Evolutionary conservation across 164 flowering plant species (phyloP), one percentile per base, ranked within the genome.

Genomic region (Liquidambar formosana): DNA sequence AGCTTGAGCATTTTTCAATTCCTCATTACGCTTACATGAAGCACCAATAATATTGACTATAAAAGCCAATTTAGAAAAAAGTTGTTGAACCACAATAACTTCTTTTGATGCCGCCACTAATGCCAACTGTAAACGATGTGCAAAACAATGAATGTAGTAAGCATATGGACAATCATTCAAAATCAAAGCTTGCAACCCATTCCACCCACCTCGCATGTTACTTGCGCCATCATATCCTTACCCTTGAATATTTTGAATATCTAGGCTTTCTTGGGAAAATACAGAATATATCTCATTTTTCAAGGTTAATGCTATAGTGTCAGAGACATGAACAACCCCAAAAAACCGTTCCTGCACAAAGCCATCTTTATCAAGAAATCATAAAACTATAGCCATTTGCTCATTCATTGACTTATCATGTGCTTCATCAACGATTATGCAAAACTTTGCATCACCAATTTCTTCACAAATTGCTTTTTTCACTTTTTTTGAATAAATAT

Each of bases 361-460:
- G 10, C 46, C 63, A 16, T 60, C 11, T 28, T 38, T 33, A 18
- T 28, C 46, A 5, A 60, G 45, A 60, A 14, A 60, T 8, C 46
- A 18, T 33, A 60, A 18, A 27, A 38, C 46, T 14, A 60, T 8
- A 27, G 46, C 63, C 44, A 33, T 38, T 44, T 62, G 48, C 25
- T 62, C 48, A 1, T 10, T 38, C 10, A 33, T 44, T 0, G 22
- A 70, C 38, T 22, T 47, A 74, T 71, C 75, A n/a, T n/a, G 25
- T 19, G 70, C 56, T 56, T 78, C 76, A 72, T 72, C 72, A 15
- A 78, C 64, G 19, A 75, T 64, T 8, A 70, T 51, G 44, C 66
- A 75, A 58, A 72, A 78, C 14, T 78, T 75, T 28, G 63, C 51
- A 62, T 65, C 57, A 0, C 57, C 63, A 54, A 78, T 66, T 63